Percentiles rank a stretch among this genome's conserved stretches.
Evolutionary conservation across 192 early-diverging fungal genomes (phyloP).

Genomic region (Irineochytrium annulatum): DNA sequence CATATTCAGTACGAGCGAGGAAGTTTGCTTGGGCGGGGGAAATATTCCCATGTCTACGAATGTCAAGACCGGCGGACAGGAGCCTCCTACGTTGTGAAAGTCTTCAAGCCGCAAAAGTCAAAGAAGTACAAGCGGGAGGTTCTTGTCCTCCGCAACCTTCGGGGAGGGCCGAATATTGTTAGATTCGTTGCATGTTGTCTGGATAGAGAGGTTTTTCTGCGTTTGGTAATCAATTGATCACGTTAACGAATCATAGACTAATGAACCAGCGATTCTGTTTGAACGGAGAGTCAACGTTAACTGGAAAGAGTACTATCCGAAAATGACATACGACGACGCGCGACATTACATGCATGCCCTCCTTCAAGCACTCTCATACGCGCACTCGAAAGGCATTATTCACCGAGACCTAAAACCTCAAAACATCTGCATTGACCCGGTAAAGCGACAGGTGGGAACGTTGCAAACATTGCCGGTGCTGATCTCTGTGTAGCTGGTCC

Average conservation of each 20-base stretch:
- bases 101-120: slow-evolving; percentile 26
- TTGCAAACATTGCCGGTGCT: not conserved
- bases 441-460: slow-evolving; percentile 2
- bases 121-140: slow-evolving; percentile 38
- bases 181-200: slow-evolving; percentile 9
- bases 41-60: slow-evolving; percentile 18
- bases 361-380: slow-evolving; percentile 26
- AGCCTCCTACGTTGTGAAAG: slow-evolving; percentile 26
- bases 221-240: not conserved
- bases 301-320: slow-evolving; percentile 37
- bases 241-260: slow-evolving; percentile 10
- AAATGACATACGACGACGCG: slow-evolving; percentile 22
- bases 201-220: slow-evolving; percentile 1
- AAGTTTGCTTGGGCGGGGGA: slow-evolving; percentile 12
- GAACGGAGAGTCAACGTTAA: slow-evolving; percentile 13
- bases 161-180: slow-evolving; percentile 42
- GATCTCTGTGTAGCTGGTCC: slow-evolving; percentile 13
- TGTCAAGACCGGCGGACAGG: not conserved
- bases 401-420: slow-evolving; percentile 54
- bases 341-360: slow-evolving; percentile 29
- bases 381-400: slow-evolving; percentile 43
- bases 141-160: slow-evolving; percentile 34
- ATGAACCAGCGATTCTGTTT: slow-evolving; percentile 29
- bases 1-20: not conserved
- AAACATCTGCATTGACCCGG: slow-evolving; percentile 42